Base-by-base conservation (phyloP, 352 stramenopile genomes). In the Pythium coloratum region DNA sequence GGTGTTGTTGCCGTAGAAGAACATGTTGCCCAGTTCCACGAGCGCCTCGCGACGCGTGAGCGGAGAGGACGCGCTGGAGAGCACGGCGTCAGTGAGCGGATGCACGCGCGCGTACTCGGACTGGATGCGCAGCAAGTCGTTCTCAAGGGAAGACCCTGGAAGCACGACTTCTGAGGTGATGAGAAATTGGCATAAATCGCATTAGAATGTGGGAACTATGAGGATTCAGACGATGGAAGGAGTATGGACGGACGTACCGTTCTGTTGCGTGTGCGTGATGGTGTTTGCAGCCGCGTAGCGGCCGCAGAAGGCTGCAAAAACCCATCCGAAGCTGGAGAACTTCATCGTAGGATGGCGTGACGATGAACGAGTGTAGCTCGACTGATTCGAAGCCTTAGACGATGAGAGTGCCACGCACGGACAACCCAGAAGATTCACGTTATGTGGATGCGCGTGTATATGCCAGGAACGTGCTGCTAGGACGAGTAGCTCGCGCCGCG, bases 1-100 rank as follows among this genome's bases (percentile, higher is more conserved):
- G 14, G 84, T 88, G 59, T 74, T 75, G 69, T 91, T 90, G 59
- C 85, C 78, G 64, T 93, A 93, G 63, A 93, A 93, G 42, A 89
- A 91, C 59, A 86, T 80, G 66, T 90, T 77, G 53, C 81, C 85
- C 18, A 93, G 72, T 65, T 89, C 78, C 62, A 88, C 82, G 56
- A 93, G 75, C 59, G 82, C 85, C 20, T 77, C 76, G 10, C 79
- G 82, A 13, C 81, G 80, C 40, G 76, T 76, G 5, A 59, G 44
- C 2, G 62, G 59, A 14, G 76, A 66, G 18, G 79, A 70, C 4
- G 72, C 50, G 8, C 60, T 67, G 2, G 69, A 81, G 6, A 79
- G 72, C 67, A 76, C 84, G 18, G 71, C 73, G 54, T 78, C 69
- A 9, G 80, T 86, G 9, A 90, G 79, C 20, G 80, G 62, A 3